A percentile compares a stretch with the other conserved stretches of the same genome.
These are phyloP conservation scores for Penicillium steckii DNA, from an alignment of 495 filamentous ascomycete genomes.

Conservation along the genomic window DNA sequence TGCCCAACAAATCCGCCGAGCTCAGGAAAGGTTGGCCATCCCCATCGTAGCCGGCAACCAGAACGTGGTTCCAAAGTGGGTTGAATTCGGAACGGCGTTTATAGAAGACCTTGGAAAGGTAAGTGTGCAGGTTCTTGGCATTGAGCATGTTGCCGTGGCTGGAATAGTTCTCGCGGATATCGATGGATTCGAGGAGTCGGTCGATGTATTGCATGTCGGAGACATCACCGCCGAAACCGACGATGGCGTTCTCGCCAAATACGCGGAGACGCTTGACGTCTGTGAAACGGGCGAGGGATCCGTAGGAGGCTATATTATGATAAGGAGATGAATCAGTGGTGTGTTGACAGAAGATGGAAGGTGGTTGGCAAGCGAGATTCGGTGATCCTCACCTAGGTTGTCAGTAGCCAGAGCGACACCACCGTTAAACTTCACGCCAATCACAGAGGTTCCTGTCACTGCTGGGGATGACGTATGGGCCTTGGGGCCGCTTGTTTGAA, in stretches of 20 bases:
- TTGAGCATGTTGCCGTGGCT: conserved; percentile 60
- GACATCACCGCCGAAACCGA: conserved; percentile 92
- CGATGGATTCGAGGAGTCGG: conserved; percentile 80
- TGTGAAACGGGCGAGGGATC: conserved; percentile 93
- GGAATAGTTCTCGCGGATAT: conserved; percentile 85
- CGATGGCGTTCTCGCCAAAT: conserved; percentile 69
- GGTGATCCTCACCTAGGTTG: conserved; percentile 71
- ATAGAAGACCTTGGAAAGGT: conserved; percentile 92
- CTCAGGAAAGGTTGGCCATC: conserved; percentile 82
- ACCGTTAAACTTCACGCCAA: conserved; percentile 91
- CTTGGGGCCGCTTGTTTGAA: conserved; percentile 69
- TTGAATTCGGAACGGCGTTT: conserved; percentile 91
- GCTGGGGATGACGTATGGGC: conserved; percentile 86
- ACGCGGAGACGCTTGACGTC: conserved; percentile 85
- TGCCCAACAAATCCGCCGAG: conserved; percentile 87
- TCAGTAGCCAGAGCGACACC: conserved; percentile 96
- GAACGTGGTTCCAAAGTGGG: conserved; percentile 92
- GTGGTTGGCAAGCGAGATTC: background rate
- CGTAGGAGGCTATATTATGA: conserved; percentile 76
- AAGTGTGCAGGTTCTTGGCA: conserved; percentile 94
- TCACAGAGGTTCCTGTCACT: conserved; percentile 93
- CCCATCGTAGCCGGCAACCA: conserved; percentile 85
- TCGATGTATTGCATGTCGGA: conserved; percentile 98
- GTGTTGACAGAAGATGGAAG: background rate
- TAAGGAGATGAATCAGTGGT: conserved; percentile 3